Base-by-base conservation (phyloP, 2,329 filamentous ascomycete species). In the Xylaria hypoxylon region DNA sequence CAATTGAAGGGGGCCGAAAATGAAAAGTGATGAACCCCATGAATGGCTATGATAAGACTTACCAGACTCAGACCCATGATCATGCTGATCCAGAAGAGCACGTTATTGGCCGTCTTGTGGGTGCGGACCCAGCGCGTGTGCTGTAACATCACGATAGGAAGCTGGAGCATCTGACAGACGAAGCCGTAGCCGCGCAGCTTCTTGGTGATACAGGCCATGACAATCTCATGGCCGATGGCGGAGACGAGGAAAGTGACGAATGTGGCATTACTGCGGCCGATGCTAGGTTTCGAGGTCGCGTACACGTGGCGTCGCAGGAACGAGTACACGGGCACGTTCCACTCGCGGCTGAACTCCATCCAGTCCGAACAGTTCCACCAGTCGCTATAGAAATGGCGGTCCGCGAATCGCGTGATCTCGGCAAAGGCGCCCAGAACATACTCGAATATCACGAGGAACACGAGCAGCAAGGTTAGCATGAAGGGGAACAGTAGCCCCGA, bases 391-490 rank as follows among this genome's bases (percentile, higher is more conserved):
- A 98, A 98, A 79, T 96, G 93, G 45, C 95, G 89, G 79, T 98
- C 96, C 59, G 91, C 95, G 78, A 98, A 98, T 73, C 90, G 87
- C 19, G 94, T 97, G 72, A 98, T 92, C 79, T 99, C 96, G 15
- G 94, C 96, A 75, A 96, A 97, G 53, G 94, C 94, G 64, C 95
- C 96, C 38, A 98, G 88, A 11, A 97, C 87, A 79, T 98, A 99
- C 79, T 99, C 96, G 79, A 98, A 99, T 74, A 98, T 98, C 79
- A 97, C 94, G 65, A 99, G 89, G 83, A 99, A 99, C 62, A 98
- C 94, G 53, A 98, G 89, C 4, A 98, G 84, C 78, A 98, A 96
- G 3, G 91, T 97, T 68, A 98, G 86, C 93, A 97, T 97, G 79
- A 98, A 99, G 2, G 96, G 96, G 80, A 97, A 98, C 24, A 99